phyloP scores from a whole-genome alignment of 352 stramenopile genomes.

The Pythium scleroteichum region DNA sequence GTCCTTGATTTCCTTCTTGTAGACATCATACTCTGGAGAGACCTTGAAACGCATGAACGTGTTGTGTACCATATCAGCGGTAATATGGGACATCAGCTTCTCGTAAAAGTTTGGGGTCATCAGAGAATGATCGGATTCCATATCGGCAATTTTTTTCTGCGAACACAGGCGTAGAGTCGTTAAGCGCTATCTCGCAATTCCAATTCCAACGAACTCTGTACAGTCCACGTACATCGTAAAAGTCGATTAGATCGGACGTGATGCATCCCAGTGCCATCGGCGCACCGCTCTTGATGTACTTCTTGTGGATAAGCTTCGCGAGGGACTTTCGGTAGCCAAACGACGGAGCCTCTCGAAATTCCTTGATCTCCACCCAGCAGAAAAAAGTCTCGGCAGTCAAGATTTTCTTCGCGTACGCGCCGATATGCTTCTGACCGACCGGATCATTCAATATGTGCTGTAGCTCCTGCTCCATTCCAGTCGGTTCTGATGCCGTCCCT shows the following conservation, averaged over 20 bases:
- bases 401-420: constrained; percentile 80
- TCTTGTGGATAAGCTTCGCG: constrained; percentile 84
- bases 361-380: constrained; percentile 86
- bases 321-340: constrained; percentile 68
- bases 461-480: constrained; percentile 70
- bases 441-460: constrained; percentile 72
- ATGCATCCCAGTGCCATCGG: constrained; percentile 78
- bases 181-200: background rate
- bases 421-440: constrained; percentile 81
- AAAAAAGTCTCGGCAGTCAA: constrained; percentile 83
- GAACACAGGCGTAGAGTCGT: background rate
- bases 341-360: constrained; percentile 72
- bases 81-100: constrained; percentile 62
- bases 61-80: constrained; percentile 79
- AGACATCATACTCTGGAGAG: constrained; percentile 64
- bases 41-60: constrained; percentile 80
- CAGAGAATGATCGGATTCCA: constrained; percentile 39
- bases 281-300: constrained; percentile 79
- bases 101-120: constrained; percentile 75
- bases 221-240: constrained; percentile 59
- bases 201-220: background rate
- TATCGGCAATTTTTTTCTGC: constrained; percentile 64
- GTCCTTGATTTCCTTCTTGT: constrained; percentile 81
- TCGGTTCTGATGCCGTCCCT: constrained; percentile 42
- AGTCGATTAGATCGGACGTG: constrained; percentile 64